These are phyloP conservation scores for Microstegium vimineum DNA, from an alignment of 176 grass and related monocot species.

Conservation along the genomic window DNA sequence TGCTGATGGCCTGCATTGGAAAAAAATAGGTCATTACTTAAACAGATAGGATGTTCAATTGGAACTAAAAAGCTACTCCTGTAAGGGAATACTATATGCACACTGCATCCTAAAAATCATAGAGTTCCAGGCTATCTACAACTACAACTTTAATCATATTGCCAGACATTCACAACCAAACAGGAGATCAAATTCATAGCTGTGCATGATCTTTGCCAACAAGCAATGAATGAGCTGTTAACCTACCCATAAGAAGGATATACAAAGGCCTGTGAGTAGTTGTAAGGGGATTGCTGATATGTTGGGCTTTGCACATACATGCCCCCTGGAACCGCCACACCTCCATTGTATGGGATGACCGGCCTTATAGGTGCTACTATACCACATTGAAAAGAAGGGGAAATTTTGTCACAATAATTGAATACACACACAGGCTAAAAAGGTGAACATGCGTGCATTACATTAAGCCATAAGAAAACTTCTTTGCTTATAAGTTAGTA, in stretches of 20 bases:
- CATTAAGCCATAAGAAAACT: constrained; percentile 26
- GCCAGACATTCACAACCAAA: constrained; percentile 38
- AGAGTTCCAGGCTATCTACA: constrained; percentile 41
- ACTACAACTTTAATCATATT: constrained; percentile 42
- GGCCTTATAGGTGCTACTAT: constrained; percentile 58
- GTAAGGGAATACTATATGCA: neutral
- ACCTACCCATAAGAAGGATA: constrained; percentile 73
- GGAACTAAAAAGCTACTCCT: constrained; percentile 25
- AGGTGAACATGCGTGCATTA: constrained; percentile 12
- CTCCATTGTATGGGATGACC: constrained; percentile 55
- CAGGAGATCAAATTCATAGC: constrained; percentile 26
- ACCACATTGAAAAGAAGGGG: constrained; percentile 38
- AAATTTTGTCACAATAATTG: constrained; percentile 25
- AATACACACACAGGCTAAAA: constrained; percentile 19
- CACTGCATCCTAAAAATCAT: constrained; percentile 27
- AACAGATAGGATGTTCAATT: constrained; percentile 21
- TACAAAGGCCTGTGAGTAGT: constrained; percentile 57
- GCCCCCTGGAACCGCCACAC: constrained; percentile 49
- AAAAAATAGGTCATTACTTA: constrained; percentile 25
- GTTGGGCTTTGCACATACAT: constrained; percentile 66
- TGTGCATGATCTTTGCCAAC: constrained; percentile 39
- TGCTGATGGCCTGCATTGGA: constrained; percentile 51
- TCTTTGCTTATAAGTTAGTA: neutral
- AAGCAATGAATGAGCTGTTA: constrained; percentile 35
- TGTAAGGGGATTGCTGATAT: constrained; percentile 67